Evolutionary conservation across 257 asterid genomes (phyloP).

Genomic region (Solanum ossicruentum): DNA sequence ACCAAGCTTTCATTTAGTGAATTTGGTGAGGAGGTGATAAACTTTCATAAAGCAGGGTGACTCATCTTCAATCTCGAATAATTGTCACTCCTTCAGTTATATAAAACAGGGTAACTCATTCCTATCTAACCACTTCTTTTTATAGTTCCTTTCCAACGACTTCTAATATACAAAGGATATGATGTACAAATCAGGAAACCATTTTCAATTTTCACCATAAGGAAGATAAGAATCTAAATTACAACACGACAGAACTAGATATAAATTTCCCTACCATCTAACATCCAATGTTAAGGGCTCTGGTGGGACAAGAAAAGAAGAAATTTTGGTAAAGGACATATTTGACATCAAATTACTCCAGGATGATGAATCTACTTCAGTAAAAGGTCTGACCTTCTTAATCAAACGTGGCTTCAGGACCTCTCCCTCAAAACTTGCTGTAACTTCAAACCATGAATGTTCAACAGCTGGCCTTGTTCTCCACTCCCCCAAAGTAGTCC

Average conservation of each 20-base stretch:
- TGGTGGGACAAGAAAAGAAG: constrained; percentile 55
- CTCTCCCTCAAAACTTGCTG: constrained; percentile 44
- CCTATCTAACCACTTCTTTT: not conserved
- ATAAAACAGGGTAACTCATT: not conserved
- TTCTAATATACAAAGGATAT: constrained; percentile 5
- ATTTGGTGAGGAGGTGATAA: not conserved
- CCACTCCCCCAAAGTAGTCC: constrained; percentile 75
- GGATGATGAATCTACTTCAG: constrained; percentile 39
- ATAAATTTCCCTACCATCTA: constrained; percentile 47
- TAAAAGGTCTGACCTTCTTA: constrained; percentile 41
- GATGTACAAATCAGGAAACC: constrained; percentile 2
- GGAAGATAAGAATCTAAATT: not conserved
- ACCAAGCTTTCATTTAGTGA: not conserved
- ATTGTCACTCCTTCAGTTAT: not conserved
- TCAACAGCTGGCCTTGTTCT: constrained; percentile 64
- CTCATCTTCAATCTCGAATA: not conserved
- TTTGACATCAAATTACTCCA: constrained; percentile 68
- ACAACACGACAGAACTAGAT: not conserved
- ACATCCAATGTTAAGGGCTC: constrained; percentile 72
- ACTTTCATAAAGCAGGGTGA: not conserved
- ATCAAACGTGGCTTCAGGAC: constrained; percentile 39
- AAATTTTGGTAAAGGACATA: constrained; percentile 63
- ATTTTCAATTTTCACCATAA: not conserved
- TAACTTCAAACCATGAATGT: constrained; percentile 47
- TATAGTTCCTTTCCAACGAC: not conserved